A percentile compares a stretch with the other conserved stretches of the same genome.
Evolutionary conservation across 352 stramenopile genomes (phyloP).

Genomic region (Globisporangium spiculum): DNA sequence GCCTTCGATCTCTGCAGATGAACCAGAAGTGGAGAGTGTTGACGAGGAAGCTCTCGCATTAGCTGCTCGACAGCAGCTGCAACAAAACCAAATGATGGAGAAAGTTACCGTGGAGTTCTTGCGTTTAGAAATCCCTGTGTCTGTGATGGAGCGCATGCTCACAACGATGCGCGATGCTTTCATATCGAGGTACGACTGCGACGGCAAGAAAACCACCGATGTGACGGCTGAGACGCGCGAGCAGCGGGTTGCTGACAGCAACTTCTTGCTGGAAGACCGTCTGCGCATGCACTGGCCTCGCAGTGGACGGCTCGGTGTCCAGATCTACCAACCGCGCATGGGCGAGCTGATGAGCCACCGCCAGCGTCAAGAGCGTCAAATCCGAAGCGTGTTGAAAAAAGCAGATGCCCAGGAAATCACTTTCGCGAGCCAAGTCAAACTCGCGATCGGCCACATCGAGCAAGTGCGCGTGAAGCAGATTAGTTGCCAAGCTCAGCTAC

Average conservation of each 20-base stretch:
- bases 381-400: conserved; percentile 56
- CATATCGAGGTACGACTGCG: conserved; percentile 40
- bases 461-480: conserved; percentile 48
- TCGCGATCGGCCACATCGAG: conserved; percentile 29
- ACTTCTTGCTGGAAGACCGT: conserved; percentile 73
- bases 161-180: conserved; percentile 37
- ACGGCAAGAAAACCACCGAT: conserved; percentile 20
- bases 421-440: conserved; percentile 38
- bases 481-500: conserved; percentile 54
- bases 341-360: conserved; percentile 79
- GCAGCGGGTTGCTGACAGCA: conserved; percentile 35
- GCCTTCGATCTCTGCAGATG: not conserved
- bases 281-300: conserved; percentile 88
- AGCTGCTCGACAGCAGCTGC: conserved; percentile 4
- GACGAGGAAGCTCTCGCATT: not conserved
- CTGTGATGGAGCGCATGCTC: conserved; percentile 26
- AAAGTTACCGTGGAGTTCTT: conserved; percentile 35
- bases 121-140: conserved; percentile 26
- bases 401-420: conserved; percentile 41
- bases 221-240: conserved; percentile 27
- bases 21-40: not conserved
- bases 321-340: conserved; percentile 83
- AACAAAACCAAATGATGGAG: conserved; percentile 19
- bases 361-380: conserved; percentile 67
- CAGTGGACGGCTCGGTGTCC: conserved; percentile 77